phyloP scores from a whole-genome alignment of 176 grass and related monocot species.

The Musa schizocarpa region DNA sequence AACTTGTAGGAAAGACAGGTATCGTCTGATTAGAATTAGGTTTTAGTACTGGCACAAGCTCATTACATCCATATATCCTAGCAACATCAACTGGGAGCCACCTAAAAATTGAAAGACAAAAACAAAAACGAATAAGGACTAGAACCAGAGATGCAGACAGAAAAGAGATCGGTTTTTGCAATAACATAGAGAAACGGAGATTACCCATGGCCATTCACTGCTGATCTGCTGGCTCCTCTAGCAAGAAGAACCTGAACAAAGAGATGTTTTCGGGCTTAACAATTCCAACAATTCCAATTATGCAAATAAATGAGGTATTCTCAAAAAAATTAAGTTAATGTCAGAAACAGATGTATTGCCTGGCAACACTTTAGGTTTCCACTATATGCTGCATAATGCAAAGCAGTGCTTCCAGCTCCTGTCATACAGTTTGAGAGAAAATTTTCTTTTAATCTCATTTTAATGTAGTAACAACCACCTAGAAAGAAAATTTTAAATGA shows the following conservation, averaged over 20 bases:
- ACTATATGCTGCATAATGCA: conserved; percentile 72
- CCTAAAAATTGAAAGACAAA: conserved; percentile 19
- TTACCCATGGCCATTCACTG: conserved; percentile 67
- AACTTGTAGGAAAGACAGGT: conserved; percentile 52
- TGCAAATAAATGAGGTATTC: background rate
- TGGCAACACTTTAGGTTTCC: conserved; percentile 88
- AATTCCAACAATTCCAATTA: background rate
- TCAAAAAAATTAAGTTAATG: background rate
- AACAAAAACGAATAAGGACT: background rate
- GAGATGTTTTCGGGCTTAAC: background rate
- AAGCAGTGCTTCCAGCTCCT: conserved; percentile 68
- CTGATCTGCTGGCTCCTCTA: conserved; percentile 48
- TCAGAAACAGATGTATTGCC: conserved; percentile 20
- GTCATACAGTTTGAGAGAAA: conserved; percentile 3
- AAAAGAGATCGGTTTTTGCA: background rate
- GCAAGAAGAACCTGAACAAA: conserved; percentile 48
- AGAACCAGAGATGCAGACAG: background rate
- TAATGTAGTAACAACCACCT: background rate
- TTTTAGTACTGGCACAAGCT: conserved; percentile 62
- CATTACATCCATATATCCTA: conserved; percentile 44
- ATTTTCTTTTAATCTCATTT: background rate
- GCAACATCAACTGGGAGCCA: conserved; percentile 84
- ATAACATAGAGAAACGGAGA: background rate
- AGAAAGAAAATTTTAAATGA: background rate
- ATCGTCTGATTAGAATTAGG: conserved; percentile 45